These are phyloP conservation scores for Yamadazyma phyllophila DNA, from an alignment of 805 yeast genomes.

Conservation along the genomic window DNA sequence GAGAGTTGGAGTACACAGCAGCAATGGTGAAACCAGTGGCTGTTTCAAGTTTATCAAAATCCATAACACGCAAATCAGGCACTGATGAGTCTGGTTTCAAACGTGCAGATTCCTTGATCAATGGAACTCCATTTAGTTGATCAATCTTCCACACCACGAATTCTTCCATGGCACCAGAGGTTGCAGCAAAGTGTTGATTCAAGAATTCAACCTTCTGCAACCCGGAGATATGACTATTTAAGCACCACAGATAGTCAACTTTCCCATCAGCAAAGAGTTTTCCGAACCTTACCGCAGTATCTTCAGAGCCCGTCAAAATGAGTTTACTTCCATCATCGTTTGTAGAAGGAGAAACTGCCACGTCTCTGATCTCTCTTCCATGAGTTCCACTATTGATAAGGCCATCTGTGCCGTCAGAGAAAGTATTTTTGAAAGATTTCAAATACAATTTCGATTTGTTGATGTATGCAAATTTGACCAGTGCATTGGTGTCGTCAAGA, in stretches of 20 bases:
- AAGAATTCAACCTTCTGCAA: conserved; percentile 71
- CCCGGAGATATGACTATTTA: conserved; percentile 86
- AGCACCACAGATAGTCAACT: conserved; percentile 52
- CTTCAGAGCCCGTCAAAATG: conserved; percentile 83
- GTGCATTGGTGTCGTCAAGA: background rate
- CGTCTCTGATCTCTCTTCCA: conserved; percentile 86
- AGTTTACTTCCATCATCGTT: conserved; percentile 32
- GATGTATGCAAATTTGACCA: conserved; percentile 49
- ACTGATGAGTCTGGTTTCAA: conserved; percentile 54
- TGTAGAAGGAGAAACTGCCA: conserved; percentile 49
- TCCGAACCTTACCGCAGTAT: conserved; percentile 71
- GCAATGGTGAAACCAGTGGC: conserved; percentile 51
- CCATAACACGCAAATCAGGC: conserved; percentile 92
- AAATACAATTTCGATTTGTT: conserved; percentile 49
- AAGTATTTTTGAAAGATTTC: conserved; percentile 23
- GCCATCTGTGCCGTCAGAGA: conserved; percentile 18
- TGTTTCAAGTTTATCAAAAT: conserved; percentile 54
- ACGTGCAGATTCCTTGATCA: conserved; percentile 48
- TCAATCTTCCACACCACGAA: conserved; percentile 72
- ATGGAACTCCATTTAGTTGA: conserved; percentile 36
- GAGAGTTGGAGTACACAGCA: conserved; percentile 84
- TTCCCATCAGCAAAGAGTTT: conserved; percentile 38
- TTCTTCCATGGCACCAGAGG: conserved; percentile 85
- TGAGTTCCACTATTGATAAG: conserved; percentile 64
- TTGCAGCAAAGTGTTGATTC: conserved; percentile 42